Evolutionary conservation across 768 basidiomycete genomes (phyloP).

Genomic region (Leccinum incarnatum): DNA sequence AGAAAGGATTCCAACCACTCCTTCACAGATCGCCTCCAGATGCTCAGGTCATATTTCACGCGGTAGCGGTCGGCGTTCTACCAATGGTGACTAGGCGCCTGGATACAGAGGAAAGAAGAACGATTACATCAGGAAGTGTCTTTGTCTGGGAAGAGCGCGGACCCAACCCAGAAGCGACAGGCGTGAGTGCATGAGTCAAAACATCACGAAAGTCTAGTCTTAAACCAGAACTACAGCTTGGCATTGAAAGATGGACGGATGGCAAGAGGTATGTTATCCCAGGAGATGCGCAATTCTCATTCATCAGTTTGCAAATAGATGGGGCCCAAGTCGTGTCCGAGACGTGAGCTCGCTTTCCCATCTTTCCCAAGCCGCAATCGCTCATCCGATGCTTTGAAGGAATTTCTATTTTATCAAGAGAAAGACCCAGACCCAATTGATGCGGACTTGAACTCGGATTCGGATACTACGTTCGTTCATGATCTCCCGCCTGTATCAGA

Average conservation of each 20-base stretch:
- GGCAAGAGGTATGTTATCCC: constrained; percentile 43
- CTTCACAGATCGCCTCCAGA: constrained; percentile 51
- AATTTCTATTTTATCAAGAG: constrained; percentile 77
- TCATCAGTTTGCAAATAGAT: constrained; percentile 35
- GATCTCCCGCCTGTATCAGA: background rate
- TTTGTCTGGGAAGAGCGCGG: constrained; percentile 86
- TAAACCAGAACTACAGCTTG: constrained; percentile 43
- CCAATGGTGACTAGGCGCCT: constrained; percentile 71
- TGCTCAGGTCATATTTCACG: constrained; percentile 74
- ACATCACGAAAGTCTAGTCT: constrained; percentile 3
- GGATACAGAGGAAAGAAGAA: constrained; percentile 71
- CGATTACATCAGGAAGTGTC: constrained; percentile 67
- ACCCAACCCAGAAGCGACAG: constrained; percentile 60
- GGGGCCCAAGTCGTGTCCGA: constrained; percentile 77
- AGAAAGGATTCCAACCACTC: background rate
- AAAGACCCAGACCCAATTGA: constrained; percentile 53
- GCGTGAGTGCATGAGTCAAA: constrained; percentile 41
- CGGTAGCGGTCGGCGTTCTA: constrained; percentile 53
- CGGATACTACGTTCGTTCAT: constrained; percentile 45
- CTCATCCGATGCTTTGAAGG: constrained; percentile 40
- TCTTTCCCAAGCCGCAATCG: background rate
- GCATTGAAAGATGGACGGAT: constrained; percentile 82
- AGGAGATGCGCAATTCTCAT: background rate
- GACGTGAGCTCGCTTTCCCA: constrained; percentile 48
- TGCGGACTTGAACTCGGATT: constrained; percentile 48